Conservation (phyloP, 2,329 filamentous ascomycete genomes). For the Colletotrichum kahawae region DNA sequence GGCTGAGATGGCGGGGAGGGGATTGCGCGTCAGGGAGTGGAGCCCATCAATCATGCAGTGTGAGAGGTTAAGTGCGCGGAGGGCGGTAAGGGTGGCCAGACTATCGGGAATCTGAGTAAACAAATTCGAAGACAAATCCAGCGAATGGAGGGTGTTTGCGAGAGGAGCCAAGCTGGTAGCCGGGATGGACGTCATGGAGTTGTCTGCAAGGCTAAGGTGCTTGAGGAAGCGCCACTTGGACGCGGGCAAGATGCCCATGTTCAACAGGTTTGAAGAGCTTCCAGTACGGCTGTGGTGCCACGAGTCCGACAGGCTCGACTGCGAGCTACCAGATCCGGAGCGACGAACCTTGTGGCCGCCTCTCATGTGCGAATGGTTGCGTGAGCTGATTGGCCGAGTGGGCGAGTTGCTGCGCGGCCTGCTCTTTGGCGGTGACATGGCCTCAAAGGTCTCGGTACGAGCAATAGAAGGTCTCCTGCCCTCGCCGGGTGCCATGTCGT, state of each 20-base stretch:
- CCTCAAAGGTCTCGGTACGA: constrained; percentile 53
- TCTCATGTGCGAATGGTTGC: constrained; percentile 73
- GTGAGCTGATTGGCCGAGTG: constrained; percentile 74
- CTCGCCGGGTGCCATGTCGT: constrained; percentile 42
- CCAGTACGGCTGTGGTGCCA: constrained; percentile 65
- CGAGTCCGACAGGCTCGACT: constrained; percentile 75
- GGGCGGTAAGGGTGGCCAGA: constrained; percentile 80
- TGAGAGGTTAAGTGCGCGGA: constrained; percentile 92
- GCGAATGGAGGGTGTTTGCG: constrained; percentile 85
- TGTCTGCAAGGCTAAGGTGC: constrained; percentile 91
- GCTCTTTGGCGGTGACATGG: constrained; percentile 47
- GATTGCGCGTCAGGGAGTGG: constrained; percentile 83
- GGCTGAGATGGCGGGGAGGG: constrained; percentile 90
- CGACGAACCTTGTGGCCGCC: constrained; percentile 78
- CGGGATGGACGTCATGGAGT: constrained; percentile 82
- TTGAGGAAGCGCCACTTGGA: constrained; percentile 95
- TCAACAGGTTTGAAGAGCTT: constrained; percentile 79
- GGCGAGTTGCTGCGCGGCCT: constrained; percentile 83
- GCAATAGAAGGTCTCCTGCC: constrained; percentile 49
- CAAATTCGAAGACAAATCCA: constrained; percentile 91
- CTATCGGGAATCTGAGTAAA: constrained; percentile 96
- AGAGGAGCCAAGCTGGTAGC: constrained; percentile 79
- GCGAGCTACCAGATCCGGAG: constrained; percentile 91
- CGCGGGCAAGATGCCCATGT: constrained; percentile 74
- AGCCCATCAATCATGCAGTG: constrained; percentile 98